phyloP scores from a whole-genome alignment of 2,329 filamentous ascomycete genomes.

The Torrubiellomyces zombiae region DNA sequence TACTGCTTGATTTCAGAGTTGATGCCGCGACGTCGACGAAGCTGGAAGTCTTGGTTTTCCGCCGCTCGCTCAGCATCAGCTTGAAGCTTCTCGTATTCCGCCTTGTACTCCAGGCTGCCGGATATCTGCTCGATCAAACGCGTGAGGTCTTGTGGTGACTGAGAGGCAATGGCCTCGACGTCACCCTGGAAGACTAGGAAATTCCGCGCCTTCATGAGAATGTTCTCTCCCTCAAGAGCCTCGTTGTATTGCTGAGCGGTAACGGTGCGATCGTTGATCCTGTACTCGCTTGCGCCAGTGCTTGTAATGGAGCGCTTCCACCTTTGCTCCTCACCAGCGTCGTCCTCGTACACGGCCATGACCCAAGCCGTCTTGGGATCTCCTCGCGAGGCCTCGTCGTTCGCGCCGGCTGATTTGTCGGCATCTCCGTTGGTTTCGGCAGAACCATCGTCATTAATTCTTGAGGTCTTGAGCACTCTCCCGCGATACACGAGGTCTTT shows the following conservation, averaged over 20 bases:
- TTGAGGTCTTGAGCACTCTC: slow-evolving; percentile 78
- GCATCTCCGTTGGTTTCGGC: slow-evolving; percentile 44
- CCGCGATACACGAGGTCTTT: slow-evolving; percentile 94
- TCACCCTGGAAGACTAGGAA: slow-evolving; percentile 98
- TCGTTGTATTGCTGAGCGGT: slow-evolving; percentile 88
- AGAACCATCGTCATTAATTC: slow-evolving; percentile 83
- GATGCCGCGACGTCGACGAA: slow-evolving; percentile 79
- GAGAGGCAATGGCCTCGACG: slow-evolving; percentile 89
- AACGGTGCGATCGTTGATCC: slow-evolving; percentile 85
- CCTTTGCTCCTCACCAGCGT: slow-evolving; percentile 82
- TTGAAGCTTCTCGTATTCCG: slow-evolving; percentile 85
- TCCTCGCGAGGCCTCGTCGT: slow-evolving; percentile 49
- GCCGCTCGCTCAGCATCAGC: slow-evolving; percentile 69
- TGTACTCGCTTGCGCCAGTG: slow-evolving; percentile 80
- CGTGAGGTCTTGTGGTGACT: slow-evolving; percentile 86
- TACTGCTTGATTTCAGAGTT: slow-evolving; percentile 98
- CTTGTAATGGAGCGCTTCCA: slow-evolving; percentile 94
- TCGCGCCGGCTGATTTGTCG: slow-evolving; percentile 43
- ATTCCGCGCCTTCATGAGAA: slow-evolving; percentile 93
- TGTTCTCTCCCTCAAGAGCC: slow-evolving; percentile 81
- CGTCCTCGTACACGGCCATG: slow-evolving; percentile 97
- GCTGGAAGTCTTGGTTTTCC: slow-evolving; percentile 76
- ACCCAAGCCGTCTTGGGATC: slow-evolving; percentile 96
- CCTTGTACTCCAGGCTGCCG: slow-evolving; percentile 85
- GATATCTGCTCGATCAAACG: slow-evolving; percentile 94